Conservation (phyloP, 805 yeast genomes). For the Metschnikowia gruessii region DNA sequence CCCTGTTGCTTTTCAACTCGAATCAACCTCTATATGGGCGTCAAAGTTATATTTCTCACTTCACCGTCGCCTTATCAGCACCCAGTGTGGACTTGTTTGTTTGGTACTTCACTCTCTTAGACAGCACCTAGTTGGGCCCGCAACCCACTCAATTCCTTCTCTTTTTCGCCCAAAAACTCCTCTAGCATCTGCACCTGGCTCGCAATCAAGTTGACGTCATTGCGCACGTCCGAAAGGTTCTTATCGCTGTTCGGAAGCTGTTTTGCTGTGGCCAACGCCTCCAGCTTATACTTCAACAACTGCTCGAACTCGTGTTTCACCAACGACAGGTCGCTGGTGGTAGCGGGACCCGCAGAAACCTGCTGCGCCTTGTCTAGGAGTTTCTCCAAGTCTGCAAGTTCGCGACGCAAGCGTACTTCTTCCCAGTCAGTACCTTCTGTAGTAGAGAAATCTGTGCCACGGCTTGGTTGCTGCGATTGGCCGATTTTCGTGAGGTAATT, state of each 20-base stretch:
- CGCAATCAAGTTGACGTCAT: conserved; percentile 67
- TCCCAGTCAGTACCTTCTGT: conserved; percentile 91
- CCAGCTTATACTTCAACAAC: conserved; percentile 72
- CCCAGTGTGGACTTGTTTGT: too few species aligned
- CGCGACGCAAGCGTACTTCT: conserved; percentile 76
- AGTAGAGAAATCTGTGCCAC: conserved; percentile 69
- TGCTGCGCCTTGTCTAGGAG: conserved; percentile 51
- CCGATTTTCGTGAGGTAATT: conserved; percentile 58
- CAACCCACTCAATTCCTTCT: conserved; percentile 48
- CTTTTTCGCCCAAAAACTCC: conserved; percentile 60
- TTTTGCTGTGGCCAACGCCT: conserved; percentile 39
- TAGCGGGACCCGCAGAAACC: conserved; percentile 12
- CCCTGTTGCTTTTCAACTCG: too few species aligned
- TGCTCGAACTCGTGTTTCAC: conserved; percentile 72
- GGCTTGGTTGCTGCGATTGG: conserved; percentile 34
- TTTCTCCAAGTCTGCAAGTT: conserved; percentile 71
- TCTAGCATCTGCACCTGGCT: conserved; percentile 73
- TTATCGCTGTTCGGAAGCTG: conserved; percentile 16
- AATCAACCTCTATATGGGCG: too few species aligned
- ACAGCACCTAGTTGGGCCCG: conserved; percentile 12
- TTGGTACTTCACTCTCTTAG: neutral
- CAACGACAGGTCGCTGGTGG: conserved; percentile 23
- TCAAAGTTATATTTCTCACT: too few species aligned
- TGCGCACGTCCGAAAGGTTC: conserved; percentile 51
- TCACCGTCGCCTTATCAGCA: too few species aligned